Percentiles rank a stretch among this genome's conserved stretches.
Conservation (phyloP, 2,329 filamentous ascomycete species). For the Mollisia scopiformis region DNA sequence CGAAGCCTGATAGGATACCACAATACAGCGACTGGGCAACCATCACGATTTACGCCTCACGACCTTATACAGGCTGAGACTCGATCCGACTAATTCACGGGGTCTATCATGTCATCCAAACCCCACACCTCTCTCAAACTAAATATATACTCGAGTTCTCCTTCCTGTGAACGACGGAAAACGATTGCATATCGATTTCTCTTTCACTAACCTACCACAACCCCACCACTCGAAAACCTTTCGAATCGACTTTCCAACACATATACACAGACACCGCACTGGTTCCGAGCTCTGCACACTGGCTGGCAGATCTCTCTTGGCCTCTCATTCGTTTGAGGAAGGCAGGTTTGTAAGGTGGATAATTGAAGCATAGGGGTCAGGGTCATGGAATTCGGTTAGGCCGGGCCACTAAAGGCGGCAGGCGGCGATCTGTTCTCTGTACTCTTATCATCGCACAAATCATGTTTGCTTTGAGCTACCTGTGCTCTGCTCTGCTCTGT, state of each 20-base stretch:
- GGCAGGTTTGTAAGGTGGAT: background rate
- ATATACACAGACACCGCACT: background rate
- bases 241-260: background rate
- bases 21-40: constrained; percentile 39
- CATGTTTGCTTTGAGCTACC: constrained; percentile 11
- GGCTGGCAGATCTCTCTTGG: constrained; percentile 24
- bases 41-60: constrained; percentile 38
- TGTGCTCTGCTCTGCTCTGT: constrained; percentile 4
- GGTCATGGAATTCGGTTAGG: background rate
- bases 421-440: constrained; percentile 15
- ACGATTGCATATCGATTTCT: constrained; percentile 13
- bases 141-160: constrained; percentile 18
- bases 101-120: constrained; percentile 10
- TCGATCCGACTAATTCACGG: constrained; percentile 22
- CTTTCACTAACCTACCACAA: constrained; percentile 1
- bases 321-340: constrained; percentile 22
- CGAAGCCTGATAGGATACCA: constrained; percentile 31
- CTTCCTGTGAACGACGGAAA: constrained; percentile 10
- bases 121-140: constrained; percentile 4
- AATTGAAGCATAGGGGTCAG: constrained; percentile 2
- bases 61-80: constrained; percentile 23
- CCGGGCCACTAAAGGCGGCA: background rate
- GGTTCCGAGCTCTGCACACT: constrained; percentile 2
- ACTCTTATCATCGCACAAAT: constrained; percentile 15
- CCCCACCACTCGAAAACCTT: background rate